Percentiles rank a stretch among this genome's conserved stretches.
Evolutionary conservation across 2,329 filamentous ascomycete genomes (phyloP).

Genomic region (Pseudogymnoascus sp.): DNA sequence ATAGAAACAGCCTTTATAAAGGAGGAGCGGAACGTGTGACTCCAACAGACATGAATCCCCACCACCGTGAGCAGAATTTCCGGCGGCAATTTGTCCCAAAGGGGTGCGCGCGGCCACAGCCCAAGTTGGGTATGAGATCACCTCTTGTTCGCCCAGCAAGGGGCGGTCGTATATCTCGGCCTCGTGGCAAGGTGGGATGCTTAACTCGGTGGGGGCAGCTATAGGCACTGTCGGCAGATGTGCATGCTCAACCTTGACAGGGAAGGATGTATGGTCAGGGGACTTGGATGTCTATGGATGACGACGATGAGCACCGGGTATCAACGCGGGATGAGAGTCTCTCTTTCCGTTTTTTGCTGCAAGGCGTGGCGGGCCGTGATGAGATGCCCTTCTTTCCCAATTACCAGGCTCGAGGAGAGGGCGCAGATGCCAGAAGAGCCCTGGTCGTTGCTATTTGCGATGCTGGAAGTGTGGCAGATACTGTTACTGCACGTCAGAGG

Average conservation of each 20-base stretch:
- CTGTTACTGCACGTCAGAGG: not conserved
- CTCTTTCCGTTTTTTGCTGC: not conserved
- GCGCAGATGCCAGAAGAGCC: not conserved
- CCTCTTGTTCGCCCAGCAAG: not conserved
- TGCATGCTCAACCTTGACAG: constrained; percentile 5
- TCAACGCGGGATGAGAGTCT: not conserved
- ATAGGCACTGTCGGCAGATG: constrained; percentile 7
- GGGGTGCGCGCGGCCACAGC: constrained; percentile 4
- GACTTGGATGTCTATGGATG: not conserved
- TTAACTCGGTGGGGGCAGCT: constrained; percentile 5
- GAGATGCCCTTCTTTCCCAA: not conserved
- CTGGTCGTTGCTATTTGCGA: not conserved
- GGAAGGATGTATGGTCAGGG: not conserved
- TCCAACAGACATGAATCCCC: constrained; percentile 4
- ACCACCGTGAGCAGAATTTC: constrained; percentile 5
- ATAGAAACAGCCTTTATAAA: constrained; percentile 8
- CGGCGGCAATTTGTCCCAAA: constrained; percentile 9
- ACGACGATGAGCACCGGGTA: not conserved
- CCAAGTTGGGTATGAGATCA: constrained; percentile 9
- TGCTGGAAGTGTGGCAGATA: not conserved
- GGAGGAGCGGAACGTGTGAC: not conserved
- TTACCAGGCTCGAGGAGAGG: not conserved
- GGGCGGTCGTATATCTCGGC: constrained; percentile 7
- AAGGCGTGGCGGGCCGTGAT: not conserved
- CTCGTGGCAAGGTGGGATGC: constrained; percentile 9